Base-by-base conservation (phyloP, 1,284 basidiomycete species). In the Meira miltonrushii region DNA sequence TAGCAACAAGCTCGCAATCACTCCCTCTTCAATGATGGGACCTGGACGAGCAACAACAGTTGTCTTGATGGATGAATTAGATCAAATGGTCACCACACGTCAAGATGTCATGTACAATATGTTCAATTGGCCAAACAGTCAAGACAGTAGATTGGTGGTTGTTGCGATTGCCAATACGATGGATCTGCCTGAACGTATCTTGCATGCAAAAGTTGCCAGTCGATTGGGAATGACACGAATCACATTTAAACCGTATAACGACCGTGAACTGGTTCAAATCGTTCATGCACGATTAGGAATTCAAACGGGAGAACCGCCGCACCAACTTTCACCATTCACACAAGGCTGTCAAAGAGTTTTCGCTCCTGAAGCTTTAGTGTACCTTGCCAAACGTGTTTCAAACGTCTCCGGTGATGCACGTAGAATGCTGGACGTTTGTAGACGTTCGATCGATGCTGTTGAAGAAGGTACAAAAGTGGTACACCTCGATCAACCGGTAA, bases 81-180 rank as follows among this genome's bases (percentile, higher is more conserved):
- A 98, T 79, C 94, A 97, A 78, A 84, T 98, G 38, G 86, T 98
- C 65, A 97, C 94, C 0, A 83, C 88, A 21, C 94, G 95, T 75
- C 94, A 98, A 79, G 93, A 97, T 68, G 94, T 98, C 1, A 89
- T 98, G 43, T 98, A 98, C 81, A 97, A 97, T 78, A 94, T 98
- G 80, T 98, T 98, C 84, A 97, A 97, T 78, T 98, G 95, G 94
- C 95, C 94, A 1, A 93, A 91, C 10, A 82, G 94, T 59, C 84
- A 85, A 0, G 86, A 86, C 13, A 90, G 89, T 57, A 88, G 89
- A 73, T 83, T 99, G 13, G 87, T 97, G 54, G 94, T 99, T 1
- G 85, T 99, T 56, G 95, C 95, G 0, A 92, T 99, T 0, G 95
- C 95, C 11, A 98, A 98, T 78, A 93, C 94, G 25, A 95, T 97